Evolutionary conservation across 495 filamentous ascomycete species (phyloP).

Genomic region (Daldinia bambusicola): DNA sequence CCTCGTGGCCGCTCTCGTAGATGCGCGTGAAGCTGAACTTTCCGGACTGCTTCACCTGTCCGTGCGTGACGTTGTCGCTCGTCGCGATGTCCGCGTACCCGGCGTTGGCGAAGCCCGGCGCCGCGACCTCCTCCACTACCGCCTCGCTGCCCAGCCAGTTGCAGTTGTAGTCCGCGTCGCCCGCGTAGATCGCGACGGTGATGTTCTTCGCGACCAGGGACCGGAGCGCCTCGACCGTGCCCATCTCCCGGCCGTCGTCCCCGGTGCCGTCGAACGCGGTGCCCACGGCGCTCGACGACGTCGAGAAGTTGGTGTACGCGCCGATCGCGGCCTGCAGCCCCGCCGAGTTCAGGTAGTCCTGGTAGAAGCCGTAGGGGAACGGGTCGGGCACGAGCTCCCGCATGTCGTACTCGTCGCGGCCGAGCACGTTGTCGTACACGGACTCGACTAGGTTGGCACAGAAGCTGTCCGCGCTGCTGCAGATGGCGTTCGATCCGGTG

Average conservation of each 20-base stretch:
- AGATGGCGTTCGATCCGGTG: constrained; percentile 42
- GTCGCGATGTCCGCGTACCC: constrained; percentile 66
- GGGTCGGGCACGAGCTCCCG: constrained; percentile 67
- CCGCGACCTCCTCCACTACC: constrained; percentile 57
- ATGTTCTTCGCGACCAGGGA: constrained; percentile 63
- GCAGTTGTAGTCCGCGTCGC: constrained; percentile 73
- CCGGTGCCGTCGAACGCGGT: constrained; percentile 65
- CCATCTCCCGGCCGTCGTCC: constrained; percentile 63
- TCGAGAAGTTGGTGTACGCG: constrained; percentile 66
- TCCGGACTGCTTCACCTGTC: constrained; percentile 70
- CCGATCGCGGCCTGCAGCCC: constrained; percentile 68
- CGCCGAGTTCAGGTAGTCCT: constrained; percentile 67
- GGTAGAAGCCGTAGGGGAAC: constrained; percentile 68
- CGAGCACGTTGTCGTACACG: constrained; percentile 62
- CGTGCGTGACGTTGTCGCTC: constrained; percentile 66
- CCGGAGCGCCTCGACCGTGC: constrained; percentile 61
- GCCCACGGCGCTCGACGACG: constrained; percentile 58
- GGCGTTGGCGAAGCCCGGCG: constrained; percentile 59
- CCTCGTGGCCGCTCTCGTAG: constrained; percentile 74
- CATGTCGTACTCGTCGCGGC: constrained; percentile 68
- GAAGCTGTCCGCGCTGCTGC: constrained; percentile 59
- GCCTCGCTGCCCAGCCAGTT: constrained; percentile 68
- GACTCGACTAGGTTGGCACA: constrained; percentile 65
- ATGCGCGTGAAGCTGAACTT: constrained; percentile 71
- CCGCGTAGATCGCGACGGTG: constrained; percentile 65